Base-by-base conservation (phyloP, 176 grass and related monocot genomes). In the Oryza nivara region DNA sequence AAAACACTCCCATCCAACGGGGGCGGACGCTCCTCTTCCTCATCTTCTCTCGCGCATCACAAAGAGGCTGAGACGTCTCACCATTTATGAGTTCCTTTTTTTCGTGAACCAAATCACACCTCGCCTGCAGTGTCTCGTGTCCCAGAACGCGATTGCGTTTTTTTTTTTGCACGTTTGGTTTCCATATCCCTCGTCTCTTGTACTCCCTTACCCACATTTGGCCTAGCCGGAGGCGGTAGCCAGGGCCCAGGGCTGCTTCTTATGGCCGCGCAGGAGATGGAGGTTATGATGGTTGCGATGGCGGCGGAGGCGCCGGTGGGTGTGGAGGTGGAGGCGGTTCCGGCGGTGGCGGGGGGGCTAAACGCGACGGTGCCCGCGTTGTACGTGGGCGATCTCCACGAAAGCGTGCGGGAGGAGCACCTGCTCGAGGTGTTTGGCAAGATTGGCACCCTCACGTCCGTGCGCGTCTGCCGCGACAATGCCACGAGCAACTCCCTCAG, bases 351-450 rank as follows among this genome's bases (percentile, higher is more conserved):
- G 5, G 41, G 25, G 1, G 30, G 52, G 19, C 13, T 38, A 0
- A 44, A 70, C 7, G 60, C 82, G 8, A 83, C 69, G 6, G 87
- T 87, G 17, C 85, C 85, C 28, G 90, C 90, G 40, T 86, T 95
- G 35, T 92, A 95, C 76, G 88, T 95, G 7, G 90, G 93, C 38
- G 93, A 95, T 87, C 80, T 95, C 26, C 79, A 86, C 44, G 85
- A 79, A 38, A 81, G 51, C 71, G 86, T 88, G 13, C 41, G 22
- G 65, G 93, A 95, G 5, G 74, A 75, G 4, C 71, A 92, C 49
- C 72, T 95, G 20, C 85, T 90, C 61, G 80, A 84, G 0, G 80
- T 82, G 43, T 95, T 95, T 73, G 78, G 75, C 68, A 68, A 85
- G 52, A 35, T 95, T 67, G 90, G 93, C 4, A 73, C 72, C 28